Conservation (phyloP, 805 yeast genomes). For the Lipomyces oligophaga region DNA sequence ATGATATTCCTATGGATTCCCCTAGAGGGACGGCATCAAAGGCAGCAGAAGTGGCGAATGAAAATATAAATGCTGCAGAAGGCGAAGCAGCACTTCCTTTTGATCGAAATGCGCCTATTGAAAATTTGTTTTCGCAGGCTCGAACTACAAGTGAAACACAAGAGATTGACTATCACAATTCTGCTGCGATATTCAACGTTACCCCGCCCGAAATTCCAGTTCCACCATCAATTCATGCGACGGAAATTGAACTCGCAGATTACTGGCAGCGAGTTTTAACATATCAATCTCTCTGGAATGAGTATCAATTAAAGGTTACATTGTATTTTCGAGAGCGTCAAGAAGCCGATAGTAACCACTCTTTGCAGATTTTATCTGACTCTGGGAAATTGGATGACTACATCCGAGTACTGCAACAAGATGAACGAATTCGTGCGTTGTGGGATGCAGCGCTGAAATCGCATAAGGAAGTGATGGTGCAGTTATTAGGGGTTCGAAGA, state of each 20-base stretch:
- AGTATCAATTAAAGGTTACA: constrained; percentile 29
- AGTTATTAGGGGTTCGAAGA: constrained; percentile 19
- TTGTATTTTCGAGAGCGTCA: constrained; percentile 31
- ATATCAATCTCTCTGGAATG: constrained; percentile 31
- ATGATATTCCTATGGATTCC: too few relatives aligned
- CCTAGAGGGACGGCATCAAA: too few relatives aligned
- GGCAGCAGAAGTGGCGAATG: too few relatives aligned
- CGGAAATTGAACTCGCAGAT: constrained; percentile 16
- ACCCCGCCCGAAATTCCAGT: constrained; percentile 31
- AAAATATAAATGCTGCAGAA: too few relatives aligned
- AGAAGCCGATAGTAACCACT: constrained; percentile 28
- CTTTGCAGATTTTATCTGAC: constrained; percentile 12
- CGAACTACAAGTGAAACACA: constrained; percentile 1
- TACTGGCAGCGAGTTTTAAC: constrained; percentile 24
- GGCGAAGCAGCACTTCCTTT: constrained; percentile 21
- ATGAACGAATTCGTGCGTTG: constrained; percentile 26
- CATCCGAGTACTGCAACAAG: constrained; percentile 31
- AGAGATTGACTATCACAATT: constrained; percentile 27
- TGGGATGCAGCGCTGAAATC: constrained; percentile 28
- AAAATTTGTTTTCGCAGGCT: constrained; percentile 1
- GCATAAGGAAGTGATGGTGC: constrained; percentile 25
- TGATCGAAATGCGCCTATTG: constrained; percentile 20
- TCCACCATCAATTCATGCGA: constrained; percentile 19
- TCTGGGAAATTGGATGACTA: constrained; percentile 22
- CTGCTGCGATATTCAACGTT: constrained; percentile 24